Conservation (phyloP, 306 rosid species). For the Crataegus laevigata region DNA sequence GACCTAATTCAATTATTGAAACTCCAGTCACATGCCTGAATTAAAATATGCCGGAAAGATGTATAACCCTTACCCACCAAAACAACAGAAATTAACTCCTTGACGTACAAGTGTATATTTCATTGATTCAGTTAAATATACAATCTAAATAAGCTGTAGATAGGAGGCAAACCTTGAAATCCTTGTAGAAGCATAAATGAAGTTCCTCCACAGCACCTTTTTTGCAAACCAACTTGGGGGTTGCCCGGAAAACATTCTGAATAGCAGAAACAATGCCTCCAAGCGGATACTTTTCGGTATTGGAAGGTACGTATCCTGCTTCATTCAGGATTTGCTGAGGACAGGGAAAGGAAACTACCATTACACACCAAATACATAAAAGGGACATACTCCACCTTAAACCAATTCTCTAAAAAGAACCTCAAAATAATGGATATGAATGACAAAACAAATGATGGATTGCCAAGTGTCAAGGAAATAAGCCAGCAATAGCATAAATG, state of each 20-base stretch:
- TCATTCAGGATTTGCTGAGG: constrained; percentile 64
- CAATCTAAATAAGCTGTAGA: not conserved
- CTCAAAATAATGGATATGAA: not conserved
- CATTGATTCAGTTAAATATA: constrained; percentile 1
- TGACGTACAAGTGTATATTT: not conserved
- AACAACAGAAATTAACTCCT: not conserved
- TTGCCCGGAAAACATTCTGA: constrained; percentile 73
- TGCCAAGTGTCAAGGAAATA: not conserved
- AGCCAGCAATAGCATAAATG: not conserved
- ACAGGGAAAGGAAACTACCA: constrained; percentile 2
- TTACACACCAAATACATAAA: not conserved
- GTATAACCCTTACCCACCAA: not conserved
- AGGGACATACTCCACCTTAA: not conserved
- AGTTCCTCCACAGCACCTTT: constrained; percentile 67
- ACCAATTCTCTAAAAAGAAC: not conserved
- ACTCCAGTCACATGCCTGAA: not conserved
- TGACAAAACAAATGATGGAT: not conserved
- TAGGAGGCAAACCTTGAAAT: constrained; percentile 54
- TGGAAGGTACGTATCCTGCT: constrained; percentile 82
- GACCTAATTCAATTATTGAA: not conserved
- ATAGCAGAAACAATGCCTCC: constrained; percentile 88
- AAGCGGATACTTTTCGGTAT: constrained; percentile 81
- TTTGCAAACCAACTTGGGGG: constrained; percentile 65
- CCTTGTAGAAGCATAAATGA: constrained; percentile 78
- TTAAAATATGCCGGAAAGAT: not conserved